Percentiles rank a stretch among this genome's conserved stretches.
phyloP scores from a whole-genome alignment of 2,329 filamentous ascomycete species.

The Aaosphaeria pasadenensis region DNA sequence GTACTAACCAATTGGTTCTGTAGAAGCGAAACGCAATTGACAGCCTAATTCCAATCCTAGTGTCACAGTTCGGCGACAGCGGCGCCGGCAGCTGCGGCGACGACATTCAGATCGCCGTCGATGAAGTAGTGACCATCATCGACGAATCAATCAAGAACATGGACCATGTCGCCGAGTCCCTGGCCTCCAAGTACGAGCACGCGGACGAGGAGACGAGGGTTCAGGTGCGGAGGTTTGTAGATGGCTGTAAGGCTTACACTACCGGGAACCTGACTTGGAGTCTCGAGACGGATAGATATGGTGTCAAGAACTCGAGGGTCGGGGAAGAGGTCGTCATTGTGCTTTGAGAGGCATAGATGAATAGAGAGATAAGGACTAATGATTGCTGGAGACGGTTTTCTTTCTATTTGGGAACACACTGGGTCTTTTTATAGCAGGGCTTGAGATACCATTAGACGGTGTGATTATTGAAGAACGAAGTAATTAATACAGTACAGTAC shows the following conservation, averaged over 20 bases:
- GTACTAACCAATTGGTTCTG: too few relatives aligned
- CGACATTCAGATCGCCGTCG: constrained; percentile 5
- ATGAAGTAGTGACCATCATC: constrained; percentile 5
- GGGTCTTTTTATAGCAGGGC: too few relatives aligned
- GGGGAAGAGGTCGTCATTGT: neutral
- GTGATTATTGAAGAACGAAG: too few relatives aligned
- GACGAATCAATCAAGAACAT: constrained; percentile 1
- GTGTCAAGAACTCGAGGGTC: neutral
- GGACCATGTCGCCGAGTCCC: constrained; percentile 2
- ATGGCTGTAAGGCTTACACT: constrained; percentile 4
- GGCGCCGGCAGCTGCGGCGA: too few relatives aligned
- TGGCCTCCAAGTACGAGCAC: neutral
- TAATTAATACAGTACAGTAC: too few relatives aligned
- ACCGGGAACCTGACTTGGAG: constrained; percentile 7
- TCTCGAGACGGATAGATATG: constrained; percentile 5
- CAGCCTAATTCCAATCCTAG: constrained; percentile 4
- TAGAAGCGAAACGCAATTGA: constrained; percentile 1
- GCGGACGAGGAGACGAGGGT: neutral
- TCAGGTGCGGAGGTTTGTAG: constrained; percentile 2
- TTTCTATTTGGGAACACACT: too few relatives aligned
- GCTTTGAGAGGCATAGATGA: neutral
- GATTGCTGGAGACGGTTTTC: neutral
- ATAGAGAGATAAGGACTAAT: neutral
- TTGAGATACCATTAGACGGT: too few relatives aligned
- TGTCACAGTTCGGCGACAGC: too few relatives aligned